Percentiles rank a stretch among this genome's conserved stretches.
phyloP scores from a whole-genome alignment of 2,329 filamentous ascomycete species.

The Xylariaceae sp. region DNA sequence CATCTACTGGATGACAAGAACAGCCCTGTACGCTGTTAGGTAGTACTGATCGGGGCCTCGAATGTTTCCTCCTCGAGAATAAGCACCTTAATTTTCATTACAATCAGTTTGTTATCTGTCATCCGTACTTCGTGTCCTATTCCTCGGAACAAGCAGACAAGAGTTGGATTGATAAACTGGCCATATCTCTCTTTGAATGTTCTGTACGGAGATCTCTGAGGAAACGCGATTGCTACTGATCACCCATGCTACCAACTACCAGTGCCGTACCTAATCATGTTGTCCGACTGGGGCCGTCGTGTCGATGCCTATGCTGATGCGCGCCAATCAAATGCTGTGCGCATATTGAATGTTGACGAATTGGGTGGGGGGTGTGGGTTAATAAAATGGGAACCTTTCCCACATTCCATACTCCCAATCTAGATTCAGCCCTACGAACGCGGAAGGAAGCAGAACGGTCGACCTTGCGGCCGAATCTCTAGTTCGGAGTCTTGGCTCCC shows the following conservation, averaged over 20 bases:
- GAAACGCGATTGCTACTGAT: neutral
- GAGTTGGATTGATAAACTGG: too few relatives aligned
- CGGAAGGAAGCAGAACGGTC: constrained; percentile 6
- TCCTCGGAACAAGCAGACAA: too few relatives aligned
- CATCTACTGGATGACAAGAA: too few relatives aligned
- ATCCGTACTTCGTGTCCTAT: too few relatives aligned
- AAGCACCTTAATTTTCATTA: too few relatives aligned
- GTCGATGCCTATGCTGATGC: constrained; percentile 4
- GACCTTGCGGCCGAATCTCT: constrained; percentile 2
- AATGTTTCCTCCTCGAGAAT: too few relatives aligned
- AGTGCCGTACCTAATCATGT: neutral
- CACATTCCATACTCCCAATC: constrained; percentile 15
- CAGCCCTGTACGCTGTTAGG: too few relatives aligned
- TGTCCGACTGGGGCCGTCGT: constrained; percentile 1
- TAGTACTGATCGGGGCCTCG: too few relatives aligned
- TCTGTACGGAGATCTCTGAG: neutral
- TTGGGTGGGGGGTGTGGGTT: constrained; percentile 15
- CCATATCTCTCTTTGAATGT: too few relatives aligned
- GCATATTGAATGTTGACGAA: constrained; percentile 14
- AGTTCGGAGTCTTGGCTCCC: constrained; percentile 7
- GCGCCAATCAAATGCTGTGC: constrained; percentile 21
- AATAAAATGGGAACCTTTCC: constrained; percentile 14
- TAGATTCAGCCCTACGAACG: constrained; percentile 21
- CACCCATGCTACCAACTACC: neutral
- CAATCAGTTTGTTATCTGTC: too few relatives aligned